Evolutionary conservation across 1,284 basidiomycete genomes (phyloP), one percentile per base, ranked within the genome.

Genomic region (Pseudozyma pruni): DNA sequence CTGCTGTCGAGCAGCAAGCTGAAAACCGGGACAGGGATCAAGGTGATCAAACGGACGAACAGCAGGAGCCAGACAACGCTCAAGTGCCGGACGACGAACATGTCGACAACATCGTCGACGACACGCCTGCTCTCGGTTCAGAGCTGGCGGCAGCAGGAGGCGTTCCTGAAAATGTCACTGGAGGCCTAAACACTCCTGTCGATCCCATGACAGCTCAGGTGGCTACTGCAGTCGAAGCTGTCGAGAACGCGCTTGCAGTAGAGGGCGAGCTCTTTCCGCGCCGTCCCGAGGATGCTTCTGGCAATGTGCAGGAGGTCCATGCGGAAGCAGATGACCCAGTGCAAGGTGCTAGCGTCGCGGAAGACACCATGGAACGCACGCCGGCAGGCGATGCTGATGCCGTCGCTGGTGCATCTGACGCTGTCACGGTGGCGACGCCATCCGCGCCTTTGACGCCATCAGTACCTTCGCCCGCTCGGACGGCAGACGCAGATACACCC

Each of bases 231-330:
- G 37, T 51, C 16, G 35, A 45, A 17, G 42, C 37, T 7, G 42
- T 44, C 7, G 48, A 58, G 14, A 41, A 46, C 40, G 42, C 42
- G 22, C 48, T 45, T 17, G 31, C 48, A 8, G 37, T 5, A 13
- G 38, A 31, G 3, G 20, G 47, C 23, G 42, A 50, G 4, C 10
- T 10, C 10, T 22, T 27, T 3, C 22, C 31, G 10, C 16, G 7
- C 8, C 41, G 40, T 2, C 3, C 17, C 3, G 13, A 16, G 17
- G 47, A 45, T 14, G 37, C 35, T 8, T 20, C 50, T 9, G 9
- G n/a, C 17, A 31, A 10, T 13, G 27, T n/a, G 2, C 16, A 33
- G 8, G 32, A 17, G 19, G 23, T 17, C 7, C 32, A 17, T 7
- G 14, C 37, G 16, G 33, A 39, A 20, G 46, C 29, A 8, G 37